Evolutionary conservation across 345 rosid genomes (phyloP), one percentile per base, ranked within the genome.

Genomic region (Eucalyptus cloeziana): DNA sequence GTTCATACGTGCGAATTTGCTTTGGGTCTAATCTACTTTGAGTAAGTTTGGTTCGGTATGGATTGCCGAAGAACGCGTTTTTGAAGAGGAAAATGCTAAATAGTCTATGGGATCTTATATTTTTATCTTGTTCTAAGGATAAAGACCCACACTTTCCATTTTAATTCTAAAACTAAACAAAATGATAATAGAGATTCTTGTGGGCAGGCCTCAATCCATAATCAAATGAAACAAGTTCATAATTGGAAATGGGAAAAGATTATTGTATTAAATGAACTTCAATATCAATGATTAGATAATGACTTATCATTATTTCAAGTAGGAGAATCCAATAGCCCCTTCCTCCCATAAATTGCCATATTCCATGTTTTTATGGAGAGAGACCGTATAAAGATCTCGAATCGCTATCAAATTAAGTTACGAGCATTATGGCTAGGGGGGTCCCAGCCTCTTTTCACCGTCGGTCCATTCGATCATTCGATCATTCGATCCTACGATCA

Each of bases 41-140:
- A 60, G 6, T 60, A 27, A 25, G 15, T 60, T 60, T 60, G 8
- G 67, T 11, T 13, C 0, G 0, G 5, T 30, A 27, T 30, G 31
- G 1, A 62, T 13, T 1, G 1, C 0, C 3, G 8, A 30, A 27
- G 1, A 62, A 17, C 2, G 0, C 1, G 3, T 62, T 62, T 62
- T 62, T 56, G 7, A 62, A 62, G 16, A 27, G 1, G 31, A 27
- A 62, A 62, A 27, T 12, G 16, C 27, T 27, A 13, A 62, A 62
- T 27, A 27, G 16, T 62, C 3, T 56, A 22, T 24, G 13, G 1
- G 13, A 56, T 24, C 27, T 24, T 10, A 56, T 24, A 56, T 56
- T 56, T 56, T 56, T 56, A 56, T 56, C 62, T 56, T 56, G 30
- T 60, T 60, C 67, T 27, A 27, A 60, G 14, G 67, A 60, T 12